Conservation (phyloP, 441 rosid genomes). For the Macaranga tanarius region DNA sequence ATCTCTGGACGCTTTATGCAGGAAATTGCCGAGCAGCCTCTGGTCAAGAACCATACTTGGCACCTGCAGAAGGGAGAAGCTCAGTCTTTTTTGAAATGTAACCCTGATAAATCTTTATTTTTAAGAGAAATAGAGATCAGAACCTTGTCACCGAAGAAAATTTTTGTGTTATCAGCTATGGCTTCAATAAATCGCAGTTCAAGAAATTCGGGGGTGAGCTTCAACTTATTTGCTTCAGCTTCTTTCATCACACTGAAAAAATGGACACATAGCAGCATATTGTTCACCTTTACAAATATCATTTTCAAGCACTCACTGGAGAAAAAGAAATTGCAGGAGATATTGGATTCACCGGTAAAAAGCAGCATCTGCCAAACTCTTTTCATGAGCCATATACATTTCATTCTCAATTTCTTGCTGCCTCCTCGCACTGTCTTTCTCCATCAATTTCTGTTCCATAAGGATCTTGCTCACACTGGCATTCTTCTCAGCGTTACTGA, state of each 20-base stretch:
- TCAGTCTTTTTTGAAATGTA: neutral
- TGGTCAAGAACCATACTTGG: slow-evolving; percentile 88
- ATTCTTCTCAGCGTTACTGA: slow-evolving; percentile 85
- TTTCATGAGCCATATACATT: slow-evolving; percentile 76
- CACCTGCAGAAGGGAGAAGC: slow-evolving; percentile 41
- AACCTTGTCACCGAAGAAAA: slow-evolving; percentile 89
- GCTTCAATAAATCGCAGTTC: slow-evolving; percentile 81
- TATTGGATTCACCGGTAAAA: slow-evolving; percentile 58
- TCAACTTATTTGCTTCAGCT: slow-evolving; percentile 91
- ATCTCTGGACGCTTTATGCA: slow-evolving; percentile 40
- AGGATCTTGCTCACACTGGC: slow-evolving; percentile 78
- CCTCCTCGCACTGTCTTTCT: slow-evolving; percentile 73
- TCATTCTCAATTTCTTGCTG: slow-evolving; percentile 81
- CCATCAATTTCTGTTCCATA: slow-evolving; percentile 82
- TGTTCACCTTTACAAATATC: slow-evolving; percentile 2
- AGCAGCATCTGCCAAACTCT: slow-evolving; percentile 65
- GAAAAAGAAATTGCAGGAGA: neutral
- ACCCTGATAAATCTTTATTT: neutral
- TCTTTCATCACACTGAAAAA: slow-evolving; percentile 58
- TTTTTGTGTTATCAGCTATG: slow-evolving; percentile 79
- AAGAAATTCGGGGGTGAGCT: slow-evolving; percentile 83
- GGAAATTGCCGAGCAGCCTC: slow-evolving; percentile 79
- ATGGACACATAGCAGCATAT: slow-evolving; percentile 8
- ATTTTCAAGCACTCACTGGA: neutral
- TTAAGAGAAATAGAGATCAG: slow-evolving; percentile 14